These are phyloP conservation scores for Fraxinus albicans DNA, from an alignment of 305 asterid species.

Conservation along the genomic window DNA sequence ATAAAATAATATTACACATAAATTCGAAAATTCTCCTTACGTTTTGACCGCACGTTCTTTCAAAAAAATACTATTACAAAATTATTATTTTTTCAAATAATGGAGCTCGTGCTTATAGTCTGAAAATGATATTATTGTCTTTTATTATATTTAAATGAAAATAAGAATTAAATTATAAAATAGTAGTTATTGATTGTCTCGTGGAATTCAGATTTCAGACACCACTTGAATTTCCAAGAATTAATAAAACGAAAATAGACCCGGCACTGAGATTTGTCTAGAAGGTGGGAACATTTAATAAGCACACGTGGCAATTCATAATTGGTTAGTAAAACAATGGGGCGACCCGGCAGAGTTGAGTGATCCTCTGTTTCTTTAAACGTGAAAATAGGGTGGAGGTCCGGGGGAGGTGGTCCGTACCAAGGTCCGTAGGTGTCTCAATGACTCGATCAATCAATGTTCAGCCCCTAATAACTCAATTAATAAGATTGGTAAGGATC, in stretches of 20 bases:
- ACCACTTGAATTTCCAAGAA: background rate
- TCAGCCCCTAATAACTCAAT: background rate
- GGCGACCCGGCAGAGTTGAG: background rate
- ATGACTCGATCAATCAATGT: background rate
- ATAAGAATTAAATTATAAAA: too few relatives aligned
- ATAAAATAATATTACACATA: too few relatives aligned
- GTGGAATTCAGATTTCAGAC: background rate
- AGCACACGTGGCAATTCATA: background rate
- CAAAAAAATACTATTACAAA: too few relatives aligned
- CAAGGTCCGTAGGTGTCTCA: background rate
- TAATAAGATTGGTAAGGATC: background rate
- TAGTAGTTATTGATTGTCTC: too few relatives aligned
- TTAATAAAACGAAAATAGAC: background rate
- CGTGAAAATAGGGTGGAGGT: too few relatives aligned
- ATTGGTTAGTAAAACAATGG: background rate
- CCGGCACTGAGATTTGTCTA: background rate
- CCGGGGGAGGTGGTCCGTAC: background rate
- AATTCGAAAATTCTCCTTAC: too few relatives aligned
- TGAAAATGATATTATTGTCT: background rate
- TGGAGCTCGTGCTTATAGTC: background rate
- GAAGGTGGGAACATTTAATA: background rate
- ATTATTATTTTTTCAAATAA: too few relatives aligned
- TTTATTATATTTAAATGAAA: background rate
- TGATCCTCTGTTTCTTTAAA: background rate
- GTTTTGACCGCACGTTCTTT: too few relatives aligned